These are phyloP conservation scores for Hyphopichia wangnamkhiaoensis DNA, from an alignment of 1,139 yeast species.

Conservation along the genomic window DNA sequence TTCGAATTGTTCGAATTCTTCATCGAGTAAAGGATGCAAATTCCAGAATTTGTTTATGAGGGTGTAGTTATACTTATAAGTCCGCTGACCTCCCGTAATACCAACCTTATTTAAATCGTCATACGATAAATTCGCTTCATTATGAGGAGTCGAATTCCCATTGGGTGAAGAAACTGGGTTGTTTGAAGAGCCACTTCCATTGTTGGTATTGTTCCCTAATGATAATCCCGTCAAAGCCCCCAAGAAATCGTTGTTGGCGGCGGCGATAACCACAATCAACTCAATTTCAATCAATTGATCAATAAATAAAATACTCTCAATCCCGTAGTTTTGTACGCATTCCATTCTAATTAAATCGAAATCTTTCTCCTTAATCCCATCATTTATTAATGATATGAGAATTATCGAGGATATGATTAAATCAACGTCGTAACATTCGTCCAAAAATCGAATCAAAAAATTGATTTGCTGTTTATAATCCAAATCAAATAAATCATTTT, in stretches of 20 bases:
- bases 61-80: conserved; percentile 36
- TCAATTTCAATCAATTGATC: conserved; percentile 27
- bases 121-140: conserved; percentile 10
- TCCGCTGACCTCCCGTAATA: conserved; percentile 28
- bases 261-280: conserved; percentile 22
- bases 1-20: conserved; percentile 19
- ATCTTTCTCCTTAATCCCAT: conserved; percentile 66
- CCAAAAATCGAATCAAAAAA: conserved; percentile 51
- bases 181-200: neutral
- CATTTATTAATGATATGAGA: conserved; percentile 58
- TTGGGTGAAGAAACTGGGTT: neutral
- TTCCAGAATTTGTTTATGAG: conserved; percentile 48
- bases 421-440: conserved; percentile 32
- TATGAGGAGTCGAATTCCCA: conserved; percentile 4
- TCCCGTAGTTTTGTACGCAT: conserved; percentile 61
- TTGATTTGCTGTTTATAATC: conserved; percentile 56
- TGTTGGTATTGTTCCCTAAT: conserved; percentile 5
- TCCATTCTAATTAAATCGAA: conserved; percentile 50
- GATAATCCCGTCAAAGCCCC: conserved; percentile 25
- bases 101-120: conserved; percentile 27
- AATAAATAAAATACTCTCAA: conserved; percentile 38
- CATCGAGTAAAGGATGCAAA: conserved; percentile 39
- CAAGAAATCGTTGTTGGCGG: conserved; percentile 27
- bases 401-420: conserved; percentile 52
- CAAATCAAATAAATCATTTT: conserved; percentile 68